These are phyloP conservation scores for Spencermartinsiella ligniputridi DNA, from an alignment of 1,139 yeast species.

Conservation along the genomic window DNA sequence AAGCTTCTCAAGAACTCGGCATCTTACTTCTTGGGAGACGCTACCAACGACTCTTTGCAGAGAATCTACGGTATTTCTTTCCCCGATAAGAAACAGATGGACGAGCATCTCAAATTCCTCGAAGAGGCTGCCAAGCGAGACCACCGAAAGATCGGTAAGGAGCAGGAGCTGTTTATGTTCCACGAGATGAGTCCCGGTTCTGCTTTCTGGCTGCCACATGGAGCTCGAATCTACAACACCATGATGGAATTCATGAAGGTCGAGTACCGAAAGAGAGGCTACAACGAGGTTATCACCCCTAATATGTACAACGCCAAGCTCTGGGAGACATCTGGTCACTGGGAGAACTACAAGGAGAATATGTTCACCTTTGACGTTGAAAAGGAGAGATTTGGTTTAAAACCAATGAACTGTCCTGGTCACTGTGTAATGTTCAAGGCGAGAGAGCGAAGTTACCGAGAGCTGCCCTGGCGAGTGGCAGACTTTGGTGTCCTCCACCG, in stretches of 20 bases:
- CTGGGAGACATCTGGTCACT: conserved; percentile 98
- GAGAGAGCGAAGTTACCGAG: conserved; percentile 88
- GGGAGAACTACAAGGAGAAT: conserved; percentile 95
- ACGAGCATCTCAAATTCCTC: conserved; percentile 88
- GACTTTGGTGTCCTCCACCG: conserved; percentile 95
- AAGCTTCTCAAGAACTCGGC: conserved; percentile 94
- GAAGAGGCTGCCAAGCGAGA: conserved; percentile 98
- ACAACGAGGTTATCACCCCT: conserved; percentile 96
- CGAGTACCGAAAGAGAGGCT: conserved; percentile 88
- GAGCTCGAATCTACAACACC: conserved; percentile 90
- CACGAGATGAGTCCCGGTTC: conserved; percentile 96
- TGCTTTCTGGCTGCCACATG: conserved; percentile 98
- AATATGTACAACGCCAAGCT: conserved; percentile 93
- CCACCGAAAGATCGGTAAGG: conserved; percentile 94
- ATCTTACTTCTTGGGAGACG: conserved; percentile 92
- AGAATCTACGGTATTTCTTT: conserved; percentile 97
- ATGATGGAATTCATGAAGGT: conserved; percentile 70
- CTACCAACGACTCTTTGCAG: conserved; percentile 90
- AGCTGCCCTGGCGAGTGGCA: conserved; percentile 93
- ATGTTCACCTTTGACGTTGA: conserved; percentile 97
- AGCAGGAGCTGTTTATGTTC: conserved; percentile 93
- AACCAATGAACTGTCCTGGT: conserved; percentile 99
- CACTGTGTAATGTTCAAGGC: conserved; percentile 87
- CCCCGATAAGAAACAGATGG: conserved; percentile 98
- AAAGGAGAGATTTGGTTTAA: conserved; percentile 77